Percentiles rank a stretch among this genome's conserved stretches.
These are phyloP conservation scores for Lactifluus subvellereus DNA, from an alignment of 768 basidiomycete genomes.

Conservation along the genomic window DNA sequence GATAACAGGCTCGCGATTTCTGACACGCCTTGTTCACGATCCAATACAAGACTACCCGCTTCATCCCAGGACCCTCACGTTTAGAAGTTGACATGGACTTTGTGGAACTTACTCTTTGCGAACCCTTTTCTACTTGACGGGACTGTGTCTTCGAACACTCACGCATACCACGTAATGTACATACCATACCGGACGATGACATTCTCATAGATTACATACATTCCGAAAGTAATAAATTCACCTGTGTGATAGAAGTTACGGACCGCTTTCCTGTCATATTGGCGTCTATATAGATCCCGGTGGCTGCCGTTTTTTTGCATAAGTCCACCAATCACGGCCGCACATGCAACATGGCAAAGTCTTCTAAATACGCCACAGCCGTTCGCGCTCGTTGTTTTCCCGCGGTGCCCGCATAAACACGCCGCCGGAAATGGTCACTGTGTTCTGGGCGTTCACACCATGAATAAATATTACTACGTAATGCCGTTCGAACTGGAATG, in stretches of 20 bases:
- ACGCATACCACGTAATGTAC: not conserved
- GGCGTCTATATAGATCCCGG: not conserved
- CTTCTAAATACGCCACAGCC: no score
- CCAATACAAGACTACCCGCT: no score
- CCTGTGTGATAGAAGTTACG: no score
- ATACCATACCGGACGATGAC: not conserved
- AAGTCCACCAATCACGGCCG: not conserved
- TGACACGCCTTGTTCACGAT: no score
- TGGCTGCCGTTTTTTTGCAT: no score
- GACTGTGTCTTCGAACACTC: not conserved
- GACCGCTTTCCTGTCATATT: not conserved
- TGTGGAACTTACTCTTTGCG: no score
- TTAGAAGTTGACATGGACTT: no score
- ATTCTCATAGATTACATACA: no score
- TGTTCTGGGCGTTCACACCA: not conserved
- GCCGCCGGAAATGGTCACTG: not conserved
- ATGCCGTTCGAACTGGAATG: not conserved
- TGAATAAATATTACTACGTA: not conserved
- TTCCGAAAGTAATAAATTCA: not conserved
- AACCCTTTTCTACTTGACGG: no score
- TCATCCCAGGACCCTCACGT: no score
- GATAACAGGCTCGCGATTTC: no score
- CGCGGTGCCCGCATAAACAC: not conserved
- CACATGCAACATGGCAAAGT: not conserved
- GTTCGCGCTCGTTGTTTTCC: no score